Evolutionary conservation across 768 basidiomycete genomes (phyloP).

Genomic region (Termitomyces sp.): DNA sequence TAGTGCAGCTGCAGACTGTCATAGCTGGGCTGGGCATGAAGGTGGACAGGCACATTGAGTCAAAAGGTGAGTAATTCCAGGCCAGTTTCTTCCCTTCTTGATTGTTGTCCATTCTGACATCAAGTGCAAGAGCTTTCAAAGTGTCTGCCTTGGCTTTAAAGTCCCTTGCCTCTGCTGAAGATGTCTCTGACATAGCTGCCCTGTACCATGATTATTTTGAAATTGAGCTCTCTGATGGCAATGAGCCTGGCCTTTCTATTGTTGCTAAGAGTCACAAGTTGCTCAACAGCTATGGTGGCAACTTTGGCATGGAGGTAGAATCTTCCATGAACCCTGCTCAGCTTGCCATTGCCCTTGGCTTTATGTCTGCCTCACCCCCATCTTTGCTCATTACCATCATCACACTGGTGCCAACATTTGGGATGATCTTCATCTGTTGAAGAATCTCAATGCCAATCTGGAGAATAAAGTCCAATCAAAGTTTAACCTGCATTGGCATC

Average conservation of each 20-base stretch:
- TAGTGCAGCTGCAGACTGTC: not conserved
- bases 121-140: not conserved
- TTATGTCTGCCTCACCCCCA: constrained; percentile 15
- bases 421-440: constrained; percentile 7
- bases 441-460: not conserved
- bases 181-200: not conserved
- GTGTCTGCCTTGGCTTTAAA: not conserved
- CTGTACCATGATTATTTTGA: not conserved
- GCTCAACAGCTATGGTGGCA: constrained; percentile 10
- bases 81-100: too few species aligned
- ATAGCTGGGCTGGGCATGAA: not conserved
- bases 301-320: constrained; percentile 12
- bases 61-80: not conserved
- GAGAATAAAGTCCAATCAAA: not conserved
- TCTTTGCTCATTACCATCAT: constrained; percentile 22
- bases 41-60: not conserved
- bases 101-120: not conserved
- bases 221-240: not conserved
- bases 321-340: constrained; percentile 4
- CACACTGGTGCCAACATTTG: constrained; percentile 19
- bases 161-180: not conserved
- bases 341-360: constrained; percentile 19
- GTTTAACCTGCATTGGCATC: constrained; percentile 24
- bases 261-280: not conserved
- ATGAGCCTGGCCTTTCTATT: not conserved